Evolutionary conservation across 768 basidiomycete genomes (phyloP), one percentile per base, ranked within the genome.

Genomic region (Paxillus involutus): DNA sequence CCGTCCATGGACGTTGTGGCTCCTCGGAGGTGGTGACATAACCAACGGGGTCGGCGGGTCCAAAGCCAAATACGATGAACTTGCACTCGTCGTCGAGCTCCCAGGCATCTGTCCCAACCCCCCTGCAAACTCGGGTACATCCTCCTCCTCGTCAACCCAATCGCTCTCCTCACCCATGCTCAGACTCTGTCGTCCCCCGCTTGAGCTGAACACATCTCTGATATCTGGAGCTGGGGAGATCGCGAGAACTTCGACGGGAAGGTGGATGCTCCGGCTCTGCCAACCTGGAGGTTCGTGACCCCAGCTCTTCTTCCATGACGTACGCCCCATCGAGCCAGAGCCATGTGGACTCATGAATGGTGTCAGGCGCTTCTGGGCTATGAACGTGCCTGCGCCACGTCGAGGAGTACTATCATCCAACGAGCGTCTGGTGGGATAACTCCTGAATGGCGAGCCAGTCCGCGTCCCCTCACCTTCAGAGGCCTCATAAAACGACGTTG

Each of bases 221-320:
- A 94, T 79, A 59, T 76, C 63, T 35, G 61, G 56, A 47, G 60
- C 72, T 24, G 86, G 80, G 1, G 81, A 87, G 44, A 91, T 80
- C n/a, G 82, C 80, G 12, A 91, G 75, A 9, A 91, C 88, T 66
- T 93, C 91, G 29, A 91, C 76, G 0, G 91, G 88, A 5, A 86
- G 70, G 62, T 86, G 85, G n/a, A 74, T 78, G 47, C 68, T 69
- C 4, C 87, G 80, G 35, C 75, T 79, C 59, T 89, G 86, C 89
- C 90, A 92, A 16, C 90, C 91, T 19, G 91, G 89, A 6, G 91
- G 91, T 62, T 93, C 89, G 29, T 86, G 72, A 1, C 91, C 91
- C 91, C 91, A 94, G 7, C 86, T 82, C 69, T 91, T 91, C 77
- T 90, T 92, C 91, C 91, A 94, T 65, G 88, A 88, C 19, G 87